These are phyloP conservation scores for Amylocarpus encephaloides DNA, from an alignment of 2,329 filamentous ascomycete genomes.

Conservation along the genomic window DNA sequence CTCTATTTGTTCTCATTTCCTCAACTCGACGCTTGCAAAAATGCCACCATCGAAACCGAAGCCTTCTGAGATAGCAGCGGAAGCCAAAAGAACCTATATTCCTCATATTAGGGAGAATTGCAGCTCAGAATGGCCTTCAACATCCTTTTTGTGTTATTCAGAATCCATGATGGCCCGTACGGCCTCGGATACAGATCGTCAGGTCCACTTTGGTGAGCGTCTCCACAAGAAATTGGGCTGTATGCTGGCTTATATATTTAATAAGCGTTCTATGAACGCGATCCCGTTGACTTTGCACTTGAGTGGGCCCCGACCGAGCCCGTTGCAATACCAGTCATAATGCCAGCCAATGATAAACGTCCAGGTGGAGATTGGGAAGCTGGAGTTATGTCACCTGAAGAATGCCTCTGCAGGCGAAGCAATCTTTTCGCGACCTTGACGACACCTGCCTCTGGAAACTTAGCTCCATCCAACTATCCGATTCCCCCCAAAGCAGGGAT, in stretches of 20 bases:
- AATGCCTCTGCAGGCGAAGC: slow-evolving; percentile 68
- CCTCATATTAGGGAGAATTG: slow-evolving; percentile 55
- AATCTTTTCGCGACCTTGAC: slow-evolving; percentile 64
- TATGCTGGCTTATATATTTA: neutral
- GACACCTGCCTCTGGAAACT: slow-evolving; percentile 48
- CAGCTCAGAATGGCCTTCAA: slow-evolving; percentile 47
- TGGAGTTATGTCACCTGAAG: slow-evolving; percentile 56
- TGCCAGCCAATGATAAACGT: slow-evolving; percentile 63
- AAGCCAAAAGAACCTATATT: slow-evolving; percentile 66
- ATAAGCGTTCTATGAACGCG: slow-evolving; percentile 45
- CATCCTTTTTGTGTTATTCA: slow-evolving; percentile 46
- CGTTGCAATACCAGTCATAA: slow-evolving; percentile 31
- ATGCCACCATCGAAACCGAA: slow-evolving; percentile 57
- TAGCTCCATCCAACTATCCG: slow-evolving; percentile 55
- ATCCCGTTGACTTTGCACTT: slow-evolving; percentile 55
- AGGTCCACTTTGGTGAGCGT: slow-evolving; percentile 41
- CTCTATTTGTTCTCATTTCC: neutral
- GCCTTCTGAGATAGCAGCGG: slow-evolving; percentile 63
- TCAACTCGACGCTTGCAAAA: slow-evolving; percentile 7
- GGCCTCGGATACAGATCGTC: slow-evolving; percentile 8
- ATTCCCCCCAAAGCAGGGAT: slow-evolving; percentile 65
- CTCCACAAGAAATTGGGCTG: neutral
- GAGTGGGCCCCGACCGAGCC: slow-evolving; percentile 42
- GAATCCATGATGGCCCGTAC: slow-evolving; percentile 39
- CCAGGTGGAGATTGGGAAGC: slow-evolving; percentile 78